Percentiles rank a stretch among this genome's conserved stretches.
phyloP scores from a whole-genome alignment of 345 rosid genomes.

The Eucalyptus tenuipes region DNA sequence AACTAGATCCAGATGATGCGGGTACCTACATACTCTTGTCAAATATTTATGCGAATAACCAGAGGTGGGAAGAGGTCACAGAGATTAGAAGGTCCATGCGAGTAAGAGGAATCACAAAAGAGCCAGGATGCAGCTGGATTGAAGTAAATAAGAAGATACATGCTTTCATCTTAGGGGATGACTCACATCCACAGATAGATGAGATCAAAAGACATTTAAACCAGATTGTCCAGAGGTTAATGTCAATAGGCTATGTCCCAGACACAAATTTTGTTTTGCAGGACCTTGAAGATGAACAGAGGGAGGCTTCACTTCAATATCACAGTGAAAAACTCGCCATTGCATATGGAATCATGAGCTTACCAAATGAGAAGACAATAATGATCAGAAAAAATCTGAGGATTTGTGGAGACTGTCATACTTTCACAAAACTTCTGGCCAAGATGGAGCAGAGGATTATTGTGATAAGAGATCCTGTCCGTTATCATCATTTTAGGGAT shows the following conservation, averaged over 20 bases:
- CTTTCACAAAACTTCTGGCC: slow-evolving; percentile 39
- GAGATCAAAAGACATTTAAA: slow-evolving; percentile 27
- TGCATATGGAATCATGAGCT: slow-evolving; percentile 32
- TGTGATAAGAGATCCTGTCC: slow-evolving; percentile 51
- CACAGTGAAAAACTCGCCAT: slow-evolving; percentile 68
- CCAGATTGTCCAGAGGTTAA: slow-evolving; percentile 20
- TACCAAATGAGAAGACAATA: slow-evolving; percentile 25
- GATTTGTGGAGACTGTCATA: slow-evolving; percentile 64
- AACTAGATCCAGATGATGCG: slow-evolving; percentile 45
- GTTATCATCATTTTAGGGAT: slow-evolving; percentile 52
- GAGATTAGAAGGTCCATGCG: slow-evolving; percentile 35
- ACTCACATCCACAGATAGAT: slow-evolving; percentile 40
- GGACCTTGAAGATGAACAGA: slow-evolving; percentile 68
- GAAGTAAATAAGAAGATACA: slow-evolving; percentile 57
- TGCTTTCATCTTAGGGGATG: slow-evolving; percentile 49
- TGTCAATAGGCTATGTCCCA: slow-evolving; percentile 43
- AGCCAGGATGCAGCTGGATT: slow-evolving; percentile 72
- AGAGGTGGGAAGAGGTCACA: slow-evolving; percentile 52
- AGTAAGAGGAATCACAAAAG: slow-evolving; percentile 36
- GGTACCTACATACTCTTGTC: slow-evolving; percentile 59
- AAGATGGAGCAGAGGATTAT: slow-evolving; percentile 36
- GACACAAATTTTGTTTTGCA: slow-evolving; percentile 52
- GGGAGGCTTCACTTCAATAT: slow-evolving; percentile 45
- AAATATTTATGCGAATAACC: slow-evolving; percentile 60
- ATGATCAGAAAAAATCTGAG: slow-evolving; percentile 58